These are phyloP conservation scores for Podospora anserina DNA, from an alignment of 495 filamentous ascomycete species.

Conservation along the genomic window DNA sequence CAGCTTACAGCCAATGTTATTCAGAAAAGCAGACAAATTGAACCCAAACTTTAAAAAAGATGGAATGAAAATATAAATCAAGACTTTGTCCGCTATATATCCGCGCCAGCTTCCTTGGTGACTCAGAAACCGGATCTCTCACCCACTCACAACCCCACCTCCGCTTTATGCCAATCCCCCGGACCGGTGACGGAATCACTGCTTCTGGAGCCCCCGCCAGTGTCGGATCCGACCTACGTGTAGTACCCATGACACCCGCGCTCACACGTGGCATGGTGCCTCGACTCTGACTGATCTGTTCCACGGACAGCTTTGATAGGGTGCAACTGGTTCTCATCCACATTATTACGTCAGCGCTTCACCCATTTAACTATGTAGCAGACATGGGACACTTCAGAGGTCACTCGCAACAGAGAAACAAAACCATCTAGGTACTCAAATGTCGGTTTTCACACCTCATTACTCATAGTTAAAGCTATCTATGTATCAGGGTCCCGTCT, in stretches of 20 bases:
- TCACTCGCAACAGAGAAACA: not conserved
- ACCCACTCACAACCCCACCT: not conserved
- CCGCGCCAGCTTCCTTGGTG: not conserved
- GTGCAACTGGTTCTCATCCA: not conserved
- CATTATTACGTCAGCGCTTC: conserved; percentile 1
- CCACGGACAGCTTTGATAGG: conserved; percentile 9
- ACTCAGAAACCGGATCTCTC: not conserved
- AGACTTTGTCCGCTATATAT: not conserved
- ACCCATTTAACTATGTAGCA: not conserved
- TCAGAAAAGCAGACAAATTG: no score
- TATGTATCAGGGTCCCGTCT: not conserved
- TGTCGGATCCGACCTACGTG: not conserved
- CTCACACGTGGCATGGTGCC: not conserved
- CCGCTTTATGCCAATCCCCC: not conserved
- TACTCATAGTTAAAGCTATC: not conserved
- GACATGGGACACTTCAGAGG: no score
- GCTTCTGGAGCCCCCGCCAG: not conserved
- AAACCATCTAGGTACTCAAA: not conserved
- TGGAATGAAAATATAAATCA: not conserved
- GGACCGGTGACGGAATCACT: conserved; percentile 3
- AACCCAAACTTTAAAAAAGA: not conserved
- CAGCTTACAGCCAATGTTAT: not conserved
- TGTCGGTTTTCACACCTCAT: not conserved
- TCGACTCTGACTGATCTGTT: not conserved
- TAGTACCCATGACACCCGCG: not conserved